These are phyloP conservation scores for Nicotiana benthamiana DNA, from an alignment of 257 asterid species.

Conservation along the genomic window DNA sequence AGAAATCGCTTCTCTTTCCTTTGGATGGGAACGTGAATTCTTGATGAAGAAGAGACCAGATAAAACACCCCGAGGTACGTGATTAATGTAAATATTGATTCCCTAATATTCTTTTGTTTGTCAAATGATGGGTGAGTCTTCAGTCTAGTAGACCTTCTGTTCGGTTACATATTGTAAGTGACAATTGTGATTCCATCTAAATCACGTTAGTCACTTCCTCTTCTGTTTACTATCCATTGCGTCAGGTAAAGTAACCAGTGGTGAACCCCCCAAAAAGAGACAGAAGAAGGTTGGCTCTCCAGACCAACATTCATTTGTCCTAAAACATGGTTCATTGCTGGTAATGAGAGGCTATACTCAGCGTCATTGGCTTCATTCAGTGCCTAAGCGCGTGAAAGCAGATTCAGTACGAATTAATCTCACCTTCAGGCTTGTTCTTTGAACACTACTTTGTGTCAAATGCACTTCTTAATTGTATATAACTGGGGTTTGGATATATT, in stretches of 20 bases:
- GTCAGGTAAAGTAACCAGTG: slow-evolving; percentile 29
- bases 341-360: slow-evolving; percentile 89
- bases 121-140: neutral
- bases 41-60: slow-evolving; percentile 62
- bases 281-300: slow-evolving; percentile 28
- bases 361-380: slow-evolving; percentile 90
- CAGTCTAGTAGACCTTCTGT: neutral
- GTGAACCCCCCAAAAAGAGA: slow-evolving; percentile 52
- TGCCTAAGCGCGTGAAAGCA: slow-evolving; percentile 85
- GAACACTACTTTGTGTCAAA: neutral
- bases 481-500: neutral
- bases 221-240: neutral
- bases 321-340: slow-evolving; percentile 84
- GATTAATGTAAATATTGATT: neutral
- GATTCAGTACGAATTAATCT: slow-evolving; percentile 64
- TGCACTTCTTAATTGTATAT: neutral
- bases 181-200: neutral
- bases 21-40: slow-evolving; percentile 92
- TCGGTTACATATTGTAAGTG: neutral
- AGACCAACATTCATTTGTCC: slow-evolving; percentile 44
- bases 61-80: slow-evolving; percentile 33
- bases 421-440: slow-evolving; percentile 62
- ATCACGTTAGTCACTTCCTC: neutral
- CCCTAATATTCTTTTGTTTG: neutral
- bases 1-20: slow-evolving; percentile 77